Base-by-base conservation (phyloP, 306 rosid species). In the Styphnolobium japonicum region DNA sequence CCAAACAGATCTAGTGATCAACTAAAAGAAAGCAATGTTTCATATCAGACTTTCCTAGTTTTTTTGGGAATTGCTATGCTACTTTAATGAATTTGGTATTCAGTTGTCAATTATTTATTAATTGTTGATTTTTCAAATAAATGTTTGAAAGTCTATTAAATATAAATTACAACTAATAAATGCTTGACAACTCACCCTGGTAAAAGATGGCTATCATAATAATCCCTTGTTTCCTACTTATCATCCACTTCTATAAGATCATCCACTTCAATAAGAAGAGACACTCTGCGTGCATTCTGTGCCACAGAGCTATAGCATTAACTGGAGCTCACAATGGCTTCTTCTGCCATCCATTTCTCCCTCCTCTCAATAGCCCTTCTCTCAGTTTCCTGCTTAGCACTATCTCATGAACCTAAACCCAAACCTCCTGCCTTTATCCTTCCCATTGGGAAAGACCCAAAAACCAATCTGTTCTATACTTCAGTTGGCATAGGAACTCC, bases 401-500 rank as follows among this genome's bases (percentile, higher is more conserved):
- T 12, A 22, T 15, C 70, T 19, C 11, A 10, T 0, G 25, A 1
- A 34, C 0, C 27, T 14, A 34, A 14, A 12, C 19, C 22, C 8
- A 4, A 12, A 21, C 48, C 5, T 3, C 27, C 3, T 42, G 39
- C 56, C 27, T 71, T 76, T 29, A 31, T 67, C 12, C 51, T 84
- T 25, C 80, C 85, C 39, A 80, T 83, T 12, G 4, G 3, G 3
- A 80, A 83, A 67, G 86, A 87, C 78, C 25, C 73, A 0, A 5
- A 10, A 70, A 87, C 88, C 71, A 65, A 31, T 10, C 81, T 81
- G 2, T 76, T 73, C 79, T 64, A 48, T 11, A 19, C 81, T 3
- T 22, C 72, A 7, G 5, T 84, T 5, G 48, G 69, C 48, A n/a
- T 79, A 31, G 88, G 86, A 71, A 82, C 83, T 43, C 85, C 88